Percentiles rank a stretch among this genome's conserved stretches.
Evolutionary conservation across 2,329 filamentous ascomycete species (phyloP).

Genomic region (Talaromyces albobiverticillius): DNA sequence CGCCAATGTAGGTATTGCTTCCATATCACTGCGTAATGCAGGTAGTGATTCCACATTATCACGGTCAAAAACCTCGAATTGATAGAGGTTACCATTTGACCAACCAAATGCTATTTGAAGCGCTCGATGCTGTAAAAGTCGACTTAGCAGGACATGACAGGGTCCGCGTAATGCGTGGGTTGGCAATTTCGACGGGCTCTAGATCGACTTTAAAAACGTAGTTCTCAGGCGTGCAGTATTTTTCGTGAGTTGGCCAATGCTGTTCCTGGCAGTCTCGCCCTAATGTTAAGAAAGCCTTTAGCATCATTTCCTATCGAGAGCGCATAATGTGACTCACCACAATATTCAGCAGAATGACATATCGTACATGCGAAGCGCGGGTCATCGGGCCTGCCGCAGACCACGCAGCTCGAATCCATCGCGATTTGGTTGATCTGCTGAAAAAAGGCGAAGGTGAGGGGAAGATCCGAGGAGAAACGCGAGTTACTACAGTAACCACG

Average conservation of each 20-base stretch:
- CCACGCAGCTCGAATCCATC: too few species aligned
- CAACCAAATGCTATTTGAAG: conserved; percentile 27
- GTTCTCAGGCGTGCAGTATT: conserved; percentile 15
- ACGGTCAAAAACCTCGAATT: not conserved
- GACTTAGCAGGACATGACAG: conserved; percentile 23
- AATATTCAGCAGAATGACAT: too few species aligned
- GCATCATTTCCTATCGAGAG: too few species aligned
- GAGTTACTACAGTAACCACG: too few species aligned
- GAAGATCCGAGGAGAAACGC: too few species aligned
- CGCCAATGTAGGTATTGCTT: not conserved
- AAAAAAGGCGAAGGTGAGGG: too few species aligned
- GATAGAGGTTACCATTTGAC: conserved; percentile 12
- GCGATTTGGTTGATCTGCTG: too few species aligned
- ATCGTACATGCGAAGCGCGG: too few species aligned
- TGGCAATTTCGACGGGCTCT: conserved; percentile 13
- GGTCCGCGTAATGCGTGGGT: conserved; percentile 23
- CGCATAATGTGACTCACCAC: too few species aligned
- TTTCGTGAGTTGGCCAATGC: not conserved
- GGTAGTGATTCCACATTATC: too few species aligned
- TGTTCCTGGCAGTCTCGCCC: not conserved
- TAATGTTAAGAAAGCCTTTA: not conserved
- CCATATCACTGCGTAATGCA: too few species aligned
- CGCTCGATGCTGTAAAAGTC: conserved; percentile 21
- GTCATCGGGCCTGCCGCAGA: too few species aligned
- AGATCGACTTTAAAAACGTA: conserved; percentile 24